A percentile compares a stretch with the other conserved stretches of the same genome.
Evolutionary conservation across 2,329 filamentous ascomycete species (phyloP).

Genomic region (Aspergillus japonicus): DNA sequence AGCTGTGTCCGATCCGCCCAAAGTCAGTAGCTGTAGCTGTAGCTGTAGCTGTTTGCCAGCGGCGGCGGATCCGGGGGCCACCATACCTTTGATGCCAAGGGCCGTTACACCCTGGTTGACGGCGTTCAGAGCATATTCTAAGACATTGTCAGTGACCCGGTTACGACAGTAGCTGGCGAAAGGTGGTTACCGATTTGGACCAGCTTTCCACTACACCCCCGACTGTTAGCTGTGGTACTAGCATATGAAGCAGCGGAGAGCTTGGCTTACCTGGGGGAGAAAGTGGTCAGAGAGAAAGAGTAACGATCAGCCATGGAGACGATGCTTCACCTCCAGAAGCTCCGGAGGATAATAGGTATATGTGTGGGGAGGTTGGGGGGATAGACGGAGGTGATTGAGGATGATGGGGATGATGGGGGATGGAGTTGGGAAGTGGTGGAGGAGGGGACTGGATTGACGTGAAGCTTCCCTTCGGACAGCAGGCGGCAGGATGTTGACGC

Average conservation of each 20-base stretch:
- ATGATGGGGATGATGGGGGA: conserved; percentile 13
- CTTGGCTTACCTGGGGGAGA: conserved; percentile 81
- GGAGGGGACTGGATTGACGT: conserved; percentile 22
- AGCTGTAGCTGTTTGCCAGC: background rate
- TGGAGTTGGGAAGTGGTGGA: conserved; percentile 7
- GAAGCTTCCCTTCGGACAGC: conserved; percentile 29
- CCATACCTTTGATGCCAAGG: conserved; percentile 91
- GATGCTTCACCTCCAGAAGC: conserved; percentile 18
- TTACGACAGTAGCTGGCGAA: background rate
- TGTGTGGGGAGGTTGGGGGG: background rate
- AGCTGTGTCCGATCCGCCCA: conserved; percentile 53
- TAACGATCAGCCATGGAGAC: conserved; percentile 90
- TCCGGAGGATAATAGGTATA: conserved; percentile 9
- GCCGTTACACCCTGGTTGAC: conserved; percentile 99
- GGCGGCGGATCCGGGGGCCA: background rate
- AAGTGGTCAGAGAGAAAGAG: conserved; percentile 98
- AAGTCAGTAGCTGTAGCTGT: conserved; percentile 11
- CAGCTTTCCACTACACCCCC: conserved; percentile 78
- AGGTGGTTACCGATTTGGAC: conserved; percentile 80
- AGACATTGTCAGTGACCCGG: conserved; percentile 19
- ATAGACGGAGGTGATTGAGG: conserved; percentile 10
- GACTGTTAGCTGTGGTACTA: conserved; percentile 44
- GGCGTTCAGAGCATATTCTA: conserved; percentile 98
- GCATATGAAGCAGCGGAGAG: conserved; percentile 15
- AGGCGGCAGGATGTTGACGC: conserved; percentile 38